Evolutionary conservation across 768 basidiomycete species (phyloP).

Genomic region (Boletus sp.): DNA sequence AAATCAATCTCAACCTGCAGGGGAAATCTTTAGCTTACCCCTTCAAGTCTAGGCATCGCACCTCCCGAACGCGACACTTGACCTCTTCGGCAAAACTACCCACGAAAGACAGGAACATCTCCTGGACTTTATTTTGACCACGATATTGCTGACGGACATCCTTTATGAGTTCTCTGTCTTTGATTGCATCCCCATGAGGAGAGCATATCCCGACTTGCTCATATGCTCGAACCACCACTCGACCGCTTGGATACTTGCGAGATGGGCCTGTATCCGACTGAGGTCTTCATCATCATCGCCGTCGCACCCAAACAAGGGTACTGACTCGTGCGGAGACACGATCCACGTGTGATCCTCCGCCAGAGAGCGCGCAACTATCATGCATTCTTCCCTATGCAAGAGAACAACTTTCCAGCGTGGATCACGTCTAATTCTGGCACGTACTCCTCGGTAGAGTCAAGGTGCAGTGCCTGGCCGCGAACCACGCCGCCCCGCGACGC

Average conservation of each 20-base stretch:
- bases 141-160: not conserved
- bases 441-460: conserved; percentile 2
- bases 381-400: conserved; percentile 9
- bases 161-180: not conserved
- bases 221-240: conserved; percentile 14
- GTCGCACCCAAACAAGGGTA: conserved; percentile 3
- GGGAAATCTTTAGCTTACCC: not conserved
- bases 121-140: not conserved
- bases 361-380: not conserved
- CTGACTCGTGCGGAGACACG: too few relatives aligned
- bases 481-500: not conserved
- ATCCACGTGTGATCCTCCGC: conserved; percentile 13
- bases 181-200: conserved; percentile 4
- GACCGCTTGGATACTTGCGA: not conserved
- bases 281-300: not conserved
- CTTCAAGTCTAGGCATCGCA: not conserved
- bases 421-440: conserved; percentile 13
- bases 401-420: conserved; percentile 8
- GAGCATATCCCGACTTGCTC: conserved; percentile 4
- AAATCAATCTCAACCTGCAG: conserved; percentile 12
- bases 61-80: conserved; percentile 6
- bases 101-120: conserved; percentile 12
- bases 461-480: conserved; percentile 11
- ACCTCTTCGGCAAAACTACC: conserved; percentile 5
- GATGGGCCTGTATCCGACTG: conserved; percentile 1